Base-by-base conservation (phyloP, 1,284 basidiomycete species). In the Papiliotrema laurentii region DNA sequence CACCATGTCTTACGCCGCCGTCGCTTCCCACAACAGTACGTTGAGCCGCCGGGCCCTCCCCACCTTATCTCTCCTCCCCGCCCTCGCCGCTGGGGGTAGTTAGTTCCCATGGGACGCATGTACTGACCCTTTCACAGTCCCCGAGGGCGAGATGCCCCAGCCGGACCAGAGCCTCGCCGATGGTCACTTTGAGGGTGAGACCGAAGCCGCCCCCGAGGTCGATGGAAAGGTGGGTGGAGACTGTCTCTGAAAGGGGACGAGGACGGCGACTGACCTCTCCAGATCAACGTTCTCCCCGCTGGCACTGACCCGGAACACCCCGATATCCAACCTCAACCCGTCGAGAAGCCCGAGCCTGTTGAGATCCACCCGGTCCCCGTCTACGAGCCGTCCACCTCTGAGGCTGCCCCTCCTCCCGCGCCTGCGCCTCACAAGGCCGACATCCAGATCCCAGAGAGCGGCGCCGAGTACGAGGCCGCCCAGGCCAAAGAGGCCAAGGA, bases 401-500 rank as follows among this genome's bases (percentile, higher is more conserved):
- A 55, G 14, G 60, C 60, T 24, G 63, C 64, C 3, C 58, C 59
- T 22, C 48, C 48, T 31, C 60, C 58, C 22, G 42, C 50, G 13
- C 51, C 54, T 16, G 45, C 53, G 22, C 57, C 54, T 28, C 41
- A 34, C 43, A 61, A 59, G 53, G 37, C 40, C 36, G 53, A 51
- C 16, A 54, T 63, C 25, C 39, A 60, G 2, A 51, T 62, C 22
- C 64, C 62, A 10, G 57, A 62, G 45, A 50, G 47, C 26, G 64
- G 61, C 30, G 58, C 55, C 25, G 45, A 58, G 43, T 59, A 33
- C 14, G 82, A 83, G 55, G n/a, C n/a, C n/a, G n/a, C n/a, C n/a
- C n/a, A n/a, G n/a, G n/a, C n/a, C n/a, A 76, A 77, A 9, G 76
- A 79, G 48, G 73, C 80, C 27, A 80, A 84, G 64, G 72, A 75